Base-by-base conservation (phyloP, 305 asterid species). In the Fraxinus floribunda region DNA sequence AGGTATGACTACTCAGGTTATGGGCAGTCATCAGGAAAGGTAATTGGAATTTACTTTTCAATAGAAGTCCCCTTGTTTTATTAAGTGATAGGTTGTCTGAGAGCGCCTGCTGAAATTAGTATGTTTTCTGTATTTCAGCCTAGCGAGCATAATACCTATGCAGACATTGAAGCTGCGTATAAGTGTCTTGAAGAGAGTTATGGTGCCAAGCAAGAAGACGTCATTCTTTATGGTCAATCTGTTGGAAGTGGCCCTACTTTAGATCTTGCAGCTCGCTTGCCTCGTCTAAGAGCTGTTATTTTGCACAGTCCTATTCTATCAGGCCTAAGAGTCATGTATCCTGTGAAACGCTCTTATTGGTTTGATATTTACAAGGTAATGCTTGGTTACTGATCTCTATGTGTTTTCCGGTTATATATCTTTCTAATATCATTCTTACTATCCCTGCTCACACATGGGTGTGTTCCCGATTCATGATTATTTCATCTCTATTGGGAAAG, bases 241-340 rank as follows among this genome's bases (percentile, higher is more conserved):
- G 99, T 95, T 80, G 99, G 99, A 77, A 95, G 99, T 88, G 99
- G 99, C 22, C 99, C 99, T 9, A 95, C 99, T 1, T 92, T 91
- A 79, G 97, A 95, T 84, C 97, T 94, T 73, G 97, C 99, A 77
- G 90, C 95, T 79, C 97, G 97, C 82, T 86, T 95, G 88, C 98
- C 97, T 82, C 91, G 89, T 64, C 88, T 95, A 22, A 93, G 90
- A 84, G 99, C 97, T 80, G 97, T 90, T 87, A 89, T 95, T 84
- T 90, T 95, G 91, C 99, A 95, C 68, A 95, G 99, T 88, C 99
- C 99, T 82, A 95, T 95, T 62, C 87, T 93, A 0, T 95, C 99
- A 5, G 99, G 98, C 76, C 83, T 95, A 81, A 90, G 99, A 86
- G 99, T 95, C 85, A 95, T 95, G 99, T 94, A 95, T 86, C 97